Evolutionary conservation across 345 rosid genomes (phyloP).

Genomic region (Aurinia saxatilis): DNA sequence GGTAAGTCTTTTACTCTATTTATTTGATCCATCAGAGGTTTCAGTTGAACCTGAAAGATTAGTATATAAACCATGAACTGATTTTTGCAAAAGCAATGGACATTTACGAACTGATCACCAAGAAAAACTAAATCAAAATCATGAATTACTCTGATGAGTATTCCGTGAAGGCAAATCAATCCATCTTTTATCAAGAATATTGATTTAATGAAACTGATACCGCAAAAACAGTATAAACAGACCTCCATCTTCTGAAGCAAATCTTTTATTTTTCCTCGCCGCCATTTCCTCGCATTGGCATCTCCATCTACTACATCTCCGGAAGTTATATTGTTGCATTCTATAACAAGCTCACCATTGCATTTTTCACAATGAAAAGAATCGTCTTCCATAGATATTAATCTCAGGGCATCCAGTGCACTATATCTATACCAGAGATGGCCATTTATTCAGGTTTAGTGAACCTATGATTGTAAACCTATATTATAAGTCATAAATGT

Average conservation of each 20-base stretch:
- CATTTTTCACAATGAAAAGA: slow-evolving; percentile 85
- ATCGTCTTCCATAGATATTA: slow-evolving; percentile 61
- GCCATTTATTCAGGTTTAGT: slow-evolving; percentile 4
- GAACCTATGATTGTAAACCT: too few species aligned
- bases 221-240: slow-evolving; percentile 7
- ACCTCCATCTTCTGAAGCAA: slow-evolving; percentile 73
- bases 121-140: slow-evolving; percentile 1
- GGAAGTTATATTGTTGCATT: slow-evolving; percentile 60
- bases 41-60: slow-evolving; percentile 67
- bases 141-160: not conserved
- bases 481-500: not conserved
- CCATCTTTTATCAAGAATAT: too few species aligned
- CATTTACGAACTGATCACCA: not conserved
- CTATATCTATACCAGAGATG: slow-evolving; percentile 48
- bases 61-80: not conserved
- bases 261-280: slow-evolving; percentile 54
- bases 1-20: slow-evolving; percentile 72
- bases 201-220: too few species aligned
- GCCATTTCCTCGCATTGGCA: slow-evolving; percentile 63
- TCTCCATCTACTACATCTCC: slow-evolving; percentile 82
- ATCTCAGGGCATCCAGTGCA: slow-evolving; percentile 74
- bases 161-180: not conserved
- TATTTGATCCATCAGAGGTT: slow-evolving; percentile 70
- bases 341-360: slow-evolving; percentile 84
- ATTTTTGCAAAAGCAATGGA: not conserved